Percentiles rank a stretch among this genome's conserved stretches.
These are phyloP conservation scores for Paxillus rubicundulus DNA, from an alignment of 768 basidiomycete species.

Conservation along the genomic window DNA sequence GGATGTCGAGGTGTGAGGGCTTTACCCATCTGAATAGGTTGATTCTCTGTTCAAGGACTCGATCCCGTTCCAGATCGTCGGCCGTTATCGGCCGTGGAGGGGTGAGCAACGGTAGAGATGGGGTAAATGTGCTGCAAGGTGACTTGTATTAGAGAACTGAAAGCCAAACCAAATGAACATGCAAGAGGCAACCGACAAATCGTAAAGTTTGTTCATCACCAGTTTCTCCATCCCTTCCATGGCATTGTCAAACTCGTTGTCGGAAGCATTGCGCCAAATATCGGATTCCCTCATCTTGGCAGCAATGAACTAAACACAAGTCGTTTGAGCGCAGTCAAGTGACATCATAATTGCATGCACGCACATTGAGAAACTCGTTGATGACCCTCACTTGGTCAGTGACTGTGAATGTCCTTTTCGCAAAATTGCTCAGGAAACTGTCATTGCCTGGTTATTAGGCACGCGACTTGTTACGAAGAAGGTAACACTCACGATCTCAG, in stretches of 20 bases:
- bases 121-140: slow-evolving; percentile 80
- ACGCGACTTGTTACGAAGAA: background rate
- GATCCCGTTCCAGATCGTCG: slow-evolving; percentile 96
- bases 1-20: slow-evolving; percentile 87
- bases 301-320: slow-evolving; percentile 72
- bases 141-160: slow-evolving; percentile 4
- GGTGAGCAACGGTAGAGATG: slow-evolving; percentile 63
- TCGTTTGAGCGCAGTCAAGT: slow-evolving; percentile 11
- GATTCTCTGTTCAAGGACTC: slow-evolving; percentile 86
- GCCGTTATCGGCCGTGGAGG: slow-evolving; percentile 80
- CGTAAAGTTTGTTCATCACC: slow-evolving; percentile 97
- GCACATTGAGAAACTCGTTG: slow-evolving; percentile 85
- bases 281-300: slow-evolving; percentile 83
- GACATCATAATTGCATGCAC: slow-evolving; percentile 2
- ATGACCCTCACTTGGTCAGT: slow-evolving; percentile 94
- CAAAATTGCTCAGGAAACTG: slow-evolving; percentile 92
- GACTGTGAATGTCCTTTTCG: slow-evolving; percentile 88
- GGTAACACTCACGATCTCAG: slow-evolving; percentile 76
- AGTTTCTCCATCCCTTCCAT: slow-evolving; percentile 99
- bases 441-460: background rate
- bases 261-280: slow-evolving; percentile 74
- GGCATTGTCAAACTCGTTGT: slow-evolving; percentile 91
- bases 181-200: slow-evolving; percentile 64
- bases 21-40: slow-evolving; percentile 88
- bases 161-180: background rate